phyloP scores from a whole-genome alignment of 208 protist species.

The Trypanosoma brucei region DNA sequence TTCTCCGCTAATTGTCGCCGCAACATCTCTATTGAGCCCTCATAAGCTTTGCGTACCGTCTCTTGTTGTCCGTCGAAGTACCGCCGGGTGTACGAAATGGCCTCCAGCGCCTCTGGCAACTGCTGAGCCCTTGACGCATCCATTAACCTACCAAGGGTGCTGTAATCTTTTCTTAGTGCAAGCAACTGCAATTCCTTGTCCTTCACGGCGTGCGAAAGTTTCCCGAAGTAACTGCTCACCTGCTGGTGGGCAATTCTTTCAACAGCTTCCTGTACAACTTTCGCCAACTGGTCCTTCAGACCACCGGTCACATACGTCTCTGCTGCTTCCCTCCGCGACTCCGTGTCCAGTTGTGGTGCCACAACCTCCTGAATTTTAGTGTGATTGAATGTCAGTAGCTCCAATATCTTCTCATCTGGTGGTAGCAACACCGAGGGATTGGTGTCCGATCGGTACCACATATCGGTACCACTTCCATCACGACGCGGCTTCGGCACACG shows the following conservation, averaged over 20 bases:
- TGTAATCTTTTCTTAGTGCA: conserved; percentile 11
- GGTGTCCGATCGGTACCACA: conserved; percentile 39
- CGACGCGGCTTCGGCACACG: conserved; percentile 9
- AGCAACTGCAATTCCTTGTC: conserved; percentile 13
- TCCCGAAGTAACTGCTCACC: conserved; percentile 7
- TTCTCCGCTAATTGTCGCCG: conserved; percentile 32
- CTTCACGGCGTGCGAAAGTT: conserved; percentile 15
- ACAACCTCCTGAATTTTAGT: background rate
- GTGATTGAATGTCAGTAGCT: conserved; percentile 36
- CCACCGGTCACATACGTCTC: conserved; percentile 3
- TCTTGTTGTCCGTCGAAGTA: conserved; percentile 30
- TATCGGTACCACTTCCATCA: background rate
- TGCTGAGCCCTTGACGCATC: conserved; percentile 10
- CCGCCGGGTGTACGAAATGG: conserved; percentile 15
- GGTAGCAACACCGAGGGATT: conserved; percentile 28
- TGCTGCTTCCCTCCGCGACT: background rate
- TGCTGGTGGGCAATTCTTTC: conserved; percentile 22
- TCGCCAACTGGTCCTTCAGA: conserved; percentile 9
- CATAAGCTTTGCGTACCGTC: conserved; percentile 25
- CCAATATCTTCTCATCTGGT: conserved; percentile 62
- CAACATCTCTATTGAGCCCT: conserved; percentile 22
- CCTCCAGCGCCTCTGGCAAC: conserved; percentile 11
- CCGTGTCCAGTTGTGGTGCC: background rate
- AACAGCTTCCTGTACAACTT: conserved; percentile 24
- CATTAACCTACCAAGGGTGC: conserved; percentile 17